phyloP scores from a whole-genome alignment of 2,329 filamentous ascomycete species.

The Diaporthe ilicicola region DNA sequence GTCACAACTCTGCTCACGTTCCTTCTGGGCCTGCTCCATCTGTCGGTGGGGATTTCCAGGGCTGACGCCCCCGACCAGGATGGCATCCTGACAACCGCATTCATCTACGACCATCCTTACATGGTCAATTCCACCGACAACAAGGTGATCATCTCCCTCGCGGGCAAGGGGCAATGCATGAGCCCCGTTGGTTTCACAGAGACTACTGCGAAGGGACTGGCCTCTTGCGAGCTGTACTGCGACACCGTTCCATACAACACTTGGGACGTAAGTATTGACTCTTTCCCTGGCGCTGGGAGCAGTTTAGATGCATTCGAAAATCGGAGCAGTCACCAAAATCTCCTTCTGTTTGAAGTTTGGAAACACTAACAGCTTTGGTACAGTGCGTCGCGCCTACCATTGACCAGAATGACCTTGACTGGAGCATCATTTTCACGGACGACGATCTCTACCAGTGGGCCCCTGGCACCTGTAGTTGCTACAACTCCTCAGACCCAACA shows the following conservation, averaged over 20 bases:
- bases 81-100: not conserved
- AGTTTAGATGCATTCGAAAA: not conserved
- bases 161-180: not conserved
- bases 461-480: not conserved
- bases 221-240: slow-evolving; percentile 17
- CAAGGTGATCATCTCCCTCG: not conserved
- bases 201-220: not conserved
- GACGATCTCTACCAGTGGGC: not conserved
- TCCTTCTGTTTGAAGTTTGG: not conserved
- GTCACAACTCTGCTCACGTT: not conserved
- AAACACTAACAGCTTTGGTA: not conserved
- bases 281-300: too few relatives aligned
- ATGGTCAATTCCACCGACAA: not conserved
- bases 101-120: not conserved
- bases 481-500: not conserved
- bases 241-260: not conserved
- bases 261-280: not conserved
- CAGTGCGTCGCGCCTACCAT: not conserved
- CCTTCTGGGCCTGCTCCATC: not conserved
- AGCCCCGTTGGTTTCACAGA: not conserved
- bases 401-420: not conserved
- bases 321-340: too few relatives aligned
- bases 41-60: not conserved
- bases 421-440: not conserved
- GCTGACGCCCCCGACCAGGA: not conserved